Base-by-base conservation (phyloP, 2,329 filamentous ascomycete species). In the Aureobasidium sp. region DNA sequence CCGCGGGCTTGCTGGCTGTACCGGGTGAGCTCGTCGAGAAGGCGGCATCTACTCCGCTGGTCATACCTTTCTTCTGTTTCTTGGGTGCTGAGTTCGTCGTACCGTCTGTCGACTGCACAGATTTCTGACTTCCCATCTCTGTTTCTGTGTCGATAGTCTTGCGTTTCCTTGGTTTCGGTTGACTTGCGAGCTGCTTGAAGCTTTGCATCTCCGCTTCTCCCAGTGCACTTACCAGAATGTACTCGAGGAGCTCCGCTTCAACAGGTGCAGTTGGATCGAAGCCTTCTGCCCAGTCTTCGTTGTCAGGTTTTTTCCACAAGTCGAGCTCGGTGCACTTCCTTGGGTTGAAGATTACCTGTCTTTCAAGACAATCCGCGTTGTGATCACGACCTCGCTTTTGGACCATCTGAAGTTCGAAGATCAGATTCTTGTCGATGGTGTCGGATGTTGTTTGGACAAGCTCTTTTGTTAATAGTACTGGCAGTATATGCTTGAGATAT, bases 401-500 rank as follows among this genome's bases (percentile, higher is more conserved):
- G 13, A 67, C 69, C 5, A 76, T 34, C 39, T 67, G 65, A 37
- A 78, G 70, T 0, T 65, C 63, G 50, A 71, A 73, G 0, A 67
- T 37, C 6, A 70, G 50, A 37, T 70, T 69, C 34, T 66, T 64
- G 11, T 57, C 21, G n/a, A 60, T 52, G 25, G 66, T 65, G 5
- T 65, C 65, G 1, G 66, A 60, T 1, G 62, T 59, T 1, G 64
- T 61, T 1, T 63, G 49, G 2, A 72, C 62, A 6, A 68, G 64
- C 21, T 63, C 58, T 39, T 67, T 67, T 2, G 69, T 68, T 15
- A 78, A 68, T 5, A 77, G 67, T 0, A 76, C 63, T 1, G 75
- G 73, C 0, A 66, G 70, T 15, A 78, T 63, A 63, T 75, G 72
- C 30, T 74, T 73, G 64, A 77, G 67, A 44, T 74, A 78, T 2